These are phyloP conservation scores for Suhomyces xylopsoci DNA, from an alignment of 805 yeast species.

Conservation along the genomic window DNA sequence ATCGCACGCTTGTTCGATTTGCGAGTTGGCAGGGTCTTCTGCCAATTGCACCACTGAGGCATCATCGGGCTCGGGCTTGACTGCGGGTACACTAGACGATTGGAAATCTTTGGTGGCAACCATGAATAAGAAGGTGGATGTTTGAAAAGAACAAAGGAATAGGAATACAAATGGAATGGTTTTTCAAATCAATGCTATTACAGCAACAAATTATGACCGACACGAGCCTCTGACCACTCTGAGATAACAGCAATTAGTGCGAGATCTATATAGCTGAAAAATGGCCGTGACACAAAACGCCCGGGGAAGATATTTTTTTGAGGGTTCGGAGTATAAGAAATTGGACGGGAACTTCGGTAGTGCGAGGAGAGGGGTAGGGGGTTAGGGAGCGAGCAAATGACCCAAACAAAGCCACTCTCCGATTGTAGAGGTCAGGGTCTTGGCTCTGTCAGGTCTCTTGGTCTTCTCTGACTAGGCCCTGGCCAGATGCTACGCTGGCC, in stretches of 20 bases:
- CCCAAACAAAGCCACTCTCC: neutral
- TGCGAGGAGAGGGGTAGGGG: neutral
- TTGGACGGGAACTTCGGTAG: neutral
- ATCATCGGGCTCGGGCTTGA: neutral
- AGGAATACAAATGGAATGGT: neutral
- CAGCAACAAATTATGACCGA: neutral
- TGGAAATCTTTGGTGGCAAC: neutral
- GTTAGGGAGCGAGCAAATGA: neutral
- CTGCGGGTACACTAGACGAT: neutral
- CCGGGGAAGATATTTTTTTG: neutral
- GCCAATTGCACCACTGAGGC: constrained; percentile 41
- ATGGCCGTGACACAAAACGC: neutral
- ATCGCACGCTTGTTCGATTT: constrained; percentile 68
- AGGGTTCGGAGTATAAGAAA: neutral
- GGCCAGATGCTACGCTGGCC: neutral
- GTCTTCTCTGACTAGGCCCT: neutral
- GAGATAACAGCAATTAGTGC: constrained; percentile 1
- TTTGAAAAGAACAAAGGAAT: neutral
- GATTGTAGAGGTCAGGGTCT: neutral
- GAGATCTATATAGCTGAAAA: constrained; percentile 5
- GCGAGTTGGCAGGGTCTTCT: neutral
- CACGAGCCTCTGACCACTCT: neutral
- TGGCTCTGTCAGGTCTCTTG: neutral
- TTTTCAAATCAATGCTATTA: neutral
- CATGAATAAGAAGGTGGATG: neutral